These are phyloP conservation scores for Pseudogymnoascus sp. DNA, from an alignment of 2,329 filamentous ascomycete species.

Conservation along the genomic window DNA sequence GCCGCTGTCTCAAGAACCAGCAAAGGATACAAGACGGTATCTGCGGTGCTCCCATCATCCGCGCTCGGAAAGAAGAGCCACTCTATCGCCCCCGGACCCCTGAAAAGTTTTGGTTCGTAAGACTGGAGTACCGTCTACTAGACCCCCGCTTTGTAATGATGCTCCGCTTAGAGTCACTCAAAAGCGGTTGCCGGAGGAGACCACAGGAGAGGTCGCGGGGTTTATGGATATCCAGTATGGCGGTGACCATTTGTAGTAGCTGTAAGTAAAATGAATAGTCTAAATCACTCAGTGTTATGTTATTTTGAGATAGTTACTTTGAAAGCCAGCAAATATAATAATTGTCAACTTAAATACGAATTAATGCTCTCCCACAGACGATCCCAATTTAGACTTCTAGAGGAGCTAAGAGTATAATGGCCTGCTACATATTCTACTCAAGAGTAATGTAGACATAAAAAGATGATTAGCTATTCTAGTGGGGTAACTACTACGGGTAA, in stretches of 20 bases:
- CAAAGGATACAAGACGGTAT: not conserved
- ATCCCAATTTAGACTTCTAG: too few relatives aligned
- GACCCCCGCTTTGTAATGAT: not conserved
- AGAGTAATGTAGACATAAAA: too few relatives aligned
- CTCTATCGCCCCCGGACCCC: not conserved
- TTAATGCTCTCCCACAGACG: too few relatives aligned
- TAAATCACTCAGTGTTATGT: too few relatives aligned
- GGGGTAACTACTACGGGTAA: not conserved
- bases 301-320: too few relatives aligned
- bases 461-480: too few relatives aligned
- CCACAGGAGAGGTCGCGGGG: not conserved
- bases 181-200: not conserved
- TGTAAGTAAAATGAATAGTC: too few relatives aligned
- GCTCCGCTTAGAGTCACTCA: not conserved
- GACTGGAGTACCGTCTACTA: not conserved
- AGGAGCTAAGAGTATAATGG: too few relatives aligned
- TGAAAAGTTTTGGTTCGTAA: not conserved
- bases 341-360: too few relatives aligned
- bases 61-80: not conserved
- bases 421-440: too few relatives aligned
- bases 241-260: not conserved
- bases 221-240: not conserved
- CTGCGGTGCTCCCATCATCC: not conserved
- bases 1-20: not conserved
- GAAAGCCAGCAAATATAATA: too few relatives aligned